phyloP scores from a whole-genome alignment of 306 rosid species.

The Delonix regia region DNA sequence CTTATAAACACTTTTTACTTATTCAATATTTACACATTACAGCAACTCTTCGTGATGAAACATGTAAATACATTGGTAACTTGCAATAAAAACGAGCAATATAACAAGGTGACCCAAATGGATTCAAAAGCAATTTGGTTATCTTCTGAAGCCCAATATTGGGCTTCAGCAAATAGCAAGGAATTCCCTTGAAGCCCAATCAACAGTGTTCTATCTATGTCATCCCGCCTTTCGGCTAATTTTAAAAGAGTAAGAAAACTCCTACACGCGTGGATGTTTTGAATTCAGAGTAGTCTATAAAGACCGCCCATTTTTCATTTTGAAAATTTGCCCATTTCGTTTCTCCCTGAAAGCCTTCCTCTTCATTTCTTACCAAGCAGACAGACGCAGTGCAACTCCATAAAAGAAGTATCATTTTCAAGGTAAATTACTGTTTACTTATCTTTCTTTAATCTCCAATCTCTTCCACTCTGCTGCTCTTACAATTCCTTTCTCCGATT shows the following conservation, averaged over 20 bases:
- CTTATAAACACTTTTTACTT: too few relatives aligned
- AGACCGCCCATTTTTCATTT: constrained; percentile 56
- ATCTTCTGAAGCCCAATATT: not conserved
- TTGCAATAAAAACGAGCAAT: not conserved
- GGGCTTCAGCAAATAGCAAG: too few relatives aligned
- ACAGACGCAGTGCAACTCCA: not conserved
- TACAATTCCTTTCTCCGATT: not conserved
- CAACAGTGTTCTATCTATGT: not conserved
- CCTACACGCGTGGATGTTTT: not conserved
- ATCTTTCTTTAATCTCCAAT: not conserved
- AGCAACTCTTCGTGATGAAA: too few relatives aligned
- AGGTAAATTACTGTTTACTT: not conserved
- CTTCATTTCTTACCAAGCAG: not conserved
- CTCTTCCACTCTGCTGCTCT: not conserved
- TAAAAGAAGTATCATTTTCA: not conserved
- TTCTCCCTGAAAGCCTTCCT: constrained; percentile 12
- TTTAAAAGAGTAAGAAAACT: not conserved
- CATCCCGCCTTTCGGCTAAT: not conserved
- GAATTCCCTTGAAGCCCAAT: not conserved
- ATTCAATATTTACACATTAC: not conserved
- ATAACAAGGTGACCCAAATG: not conserved
- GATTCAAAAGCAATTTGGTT: not conserved
- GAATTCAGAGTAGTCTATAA: not conserved
- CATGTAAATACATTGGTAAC: too few relatives aligned
- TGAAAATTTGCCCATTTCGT: constrained; percentile 54